Base-by-base conservation (phyloP, 2,329 filamentous ascomycete species). In the Nemania bipapillata region DNA sequence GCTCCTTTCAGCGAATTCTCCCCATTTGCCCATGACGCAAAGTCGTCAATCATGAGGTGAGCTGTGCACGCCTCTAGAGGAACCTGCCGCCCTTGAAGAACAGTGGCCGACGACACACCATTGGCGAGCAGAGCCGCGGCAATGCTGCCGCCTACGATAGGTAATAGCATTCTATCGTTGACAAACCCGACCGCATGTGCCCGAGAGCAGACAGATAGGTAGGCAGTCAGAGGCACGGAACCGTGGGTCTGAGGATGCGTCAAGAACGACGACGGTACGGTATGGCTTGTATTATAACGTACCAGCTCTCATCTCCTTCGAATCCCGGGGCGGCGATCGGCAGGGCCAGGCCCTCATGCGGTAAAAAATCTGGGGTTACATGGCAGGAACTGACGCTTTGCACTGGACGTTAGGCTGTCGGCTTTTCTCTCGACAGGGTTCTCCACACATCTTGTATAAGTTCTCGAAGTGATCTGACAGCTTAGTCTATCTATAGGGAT, bases 41-140 rank as follows among this genome's bases (percentile, higher is more conserved):
- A 77, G 70, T 80, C 77, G 57, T 80, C 78, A 52, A 80, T 75
- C 11, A 80, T 20, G 22, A 80, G 73, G 65, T 78, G 74, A 3
- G 72, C 70, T 0, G 64, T 73, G 50, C 79, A 80, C 58, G 68
- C 73, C 40, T 60, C 69, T 4, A 65, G 57, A 20, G 67, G 60
- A 22, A 59, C 59, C 22, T 68, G 68, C 53, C 73, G 71, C 59
- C 64, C 68, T 45, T 68, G 54, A 2, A 61, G 42, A 12, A 74
- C 45, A 52, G 22, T 64, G 17, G 28, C 52, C 28, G 74, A 72
- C 40, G 72, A 64, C 58, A 69, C 69, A 40, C 73, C 71, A 52
- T 68, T 65, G 52, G 66, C 74, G 32, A 75, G 68, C 54, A 76
- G 63, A 55, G 73, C 72, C 62, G 72, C 70, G 57, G 74, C 61